Percentiles rank a stretch among this genome's conserved stretches.
These are phyloP conservation scores for Flaveria trinervia DNA, from an alignment of 129 eudicot genomes.

Conservation along the genomic window DNA sequence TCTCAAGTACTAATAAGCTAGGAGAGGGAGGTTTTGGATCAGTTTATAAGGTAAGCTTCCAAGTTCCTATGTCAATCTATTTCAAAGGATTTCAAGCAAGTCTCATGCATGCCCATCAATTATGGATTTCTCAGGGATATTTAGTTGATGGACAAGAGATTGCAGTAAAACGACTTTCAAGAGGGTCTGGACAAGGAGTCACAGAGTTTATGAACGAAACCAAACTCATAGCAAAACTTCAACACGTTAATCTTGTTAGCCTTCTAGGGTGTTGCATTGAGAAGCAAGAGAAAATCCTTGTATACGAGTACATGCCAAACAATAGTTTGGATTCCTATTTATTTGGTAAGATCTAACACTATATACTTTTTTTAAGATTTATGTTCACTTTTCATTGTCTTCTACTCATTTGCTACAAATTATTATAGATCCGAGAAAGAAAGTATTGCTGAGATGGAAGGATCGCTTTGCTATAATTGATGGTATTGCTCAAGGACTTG, in stretches of 20 bases:
- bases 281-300: conserved; percentile 37
- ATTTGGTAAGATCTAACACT: conserved; percentile 28
- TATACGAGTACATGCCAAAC: conserved; percentile 40
- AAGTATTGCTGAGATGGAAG: conserved; percentile 36
- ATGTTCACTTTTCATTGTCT: no score
- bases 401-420: no score
- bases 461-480: conserved; percentile 33
- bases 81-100: no score
- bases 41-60: conserved; percentile 38
- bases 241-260: conserved; percentile 38
- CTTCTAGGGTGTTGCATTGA: conserved; percentile 32
- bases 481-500: conserved; percentile 52
- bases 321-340: conserved; percentile 36
- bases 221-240: conserved; percentile 36
- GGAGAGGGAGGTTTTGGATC: conserved; percentile 42
- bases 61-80: no score
- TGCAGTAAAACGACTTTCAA: conserved; percentile 37
- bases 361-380: no score
- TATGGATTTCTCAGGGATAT: conserved; percentile 22
- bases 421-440: conserved; percentile 23
- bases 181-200: conserved; percentile 30
- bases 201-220: conserved; percentile 33
- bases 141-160: conserved; percentile 38
- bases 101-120: no score
- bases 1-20: conserved; percentile 31